Evolutionary conservation across 768 basidiomycete species (phyloP), one percentile per base, ranked within the genome.

Genomic region (Kwoniella shandongensis): DNA sequence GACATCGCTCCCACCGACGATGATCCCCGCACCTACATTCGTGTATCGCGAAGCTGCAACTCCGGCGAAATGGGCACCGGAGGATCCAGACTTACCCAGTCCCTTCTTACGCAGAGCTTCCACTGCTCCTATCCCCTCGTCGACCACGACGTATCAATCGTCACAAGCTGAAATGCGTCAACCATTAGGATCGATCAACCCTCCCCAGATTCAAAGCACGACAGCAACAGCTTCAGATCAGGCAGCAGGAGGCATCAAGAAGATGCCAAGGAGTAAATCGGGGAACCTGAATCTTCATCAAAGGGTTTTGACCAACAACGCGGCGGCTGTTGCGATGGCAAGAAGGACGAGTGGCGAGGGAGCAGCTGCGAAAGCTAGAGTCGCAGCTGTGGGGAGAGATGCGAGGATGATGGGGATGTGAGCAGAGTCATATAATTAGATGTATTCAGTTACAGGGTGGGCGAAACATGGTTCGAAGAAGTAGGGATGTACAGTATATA

Each of bases 11-110:
- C 61, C 64, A 15, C 62, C 65, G 11, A 65, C 65, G 4, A 62
- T 58, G 55, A 69, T 65, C 2, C 69, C 64, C 18, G 62, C 65
- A 11, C 64, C 73, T 11, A 65, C 57, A 3, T 75, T 59, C 42
- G 40, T 56, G 20, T 75, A 70, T 45, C 54, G 59, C n/a, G 71
- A 75, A 57, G 55, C 61, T 12, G 69, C 69, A 7, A 76, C 75
- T 10, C 75, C 75, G 3, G 73, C 72, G 18, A 76, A 75, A 59
- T 76, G 73, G 73, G 44, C 61, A 5, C 26, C 55, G 25, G 70
- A 75, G 26, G 71, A 71, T 52, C 69, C 72, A 7, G 73, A 76
- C 51, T 44, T 70, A 15, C 75, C 75, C 5, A 64, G 61, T 8
- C 75, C 75, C 1, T 76, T 76, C 63, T 27, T 76, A 3, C 61